Evolutionary conservation across 208 protist genomes (phyloP), one percentile per base, ranked within the genome.

Genomic region (Acanthamoeba castellanii): DNA sequence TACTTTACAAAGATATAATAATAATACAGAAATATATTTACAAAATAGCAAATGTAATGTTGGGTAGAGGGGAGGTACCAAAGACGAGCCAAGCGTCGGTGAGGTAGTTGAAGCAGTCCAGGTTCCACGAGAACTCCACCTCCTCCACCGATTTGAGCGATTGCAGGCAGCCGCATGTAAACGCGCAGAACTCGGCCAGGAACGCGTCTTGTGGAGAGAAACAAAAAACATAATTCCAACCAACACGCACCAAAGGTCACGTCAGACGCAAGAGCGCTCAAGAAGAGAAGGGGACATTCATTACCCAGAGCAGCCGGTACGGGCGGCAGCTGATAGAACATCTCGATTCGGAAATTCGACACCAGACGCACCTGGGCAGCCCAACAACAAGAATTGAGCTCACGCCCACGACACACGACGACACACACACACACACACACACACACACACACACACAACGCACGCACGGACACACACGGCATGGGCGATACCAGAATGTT

Each of bases 71-170:
- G 32, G 78, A 5, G 42, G 11, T 87, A 88, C 81, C 81, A 88
- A 88, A 88, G 55, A 88, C 81, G 81, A 88, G 81, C 81, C 81
- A 88, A 25, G 81, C 81, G 20, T 88, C 81, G 50, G 55, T 55
- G 45, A 88, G 81, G 30, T 88, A 88, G 32, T 88, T 88, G 81
- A 88, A 88, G 81, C 81, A 88, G 32, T 88, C 81, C n/a, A 88
- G 14, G 45, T 88, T 88, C 81, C 81, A 88, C 45, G 81, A 59
- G 45, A 88, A 88, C 32, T 88, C 81, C 25, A 57, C 81, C 22
- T 88, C 81, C 55, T 88, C 50, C 16, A 88, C 81, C 6, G 81
- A 88, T n/a, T 88, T 55, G 45, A 88, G 55, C 45, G 81, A 88
- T 34, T 57, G 32, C 27, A 88, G 45, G 16, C 81, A 88, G 2